Evolutionary conservation across 2,329 filamentous ascomycete species (phyloP), one percentile per base, ranked within the genome.

Genomic region (Ceratocystis diversiconidia): DNA sequence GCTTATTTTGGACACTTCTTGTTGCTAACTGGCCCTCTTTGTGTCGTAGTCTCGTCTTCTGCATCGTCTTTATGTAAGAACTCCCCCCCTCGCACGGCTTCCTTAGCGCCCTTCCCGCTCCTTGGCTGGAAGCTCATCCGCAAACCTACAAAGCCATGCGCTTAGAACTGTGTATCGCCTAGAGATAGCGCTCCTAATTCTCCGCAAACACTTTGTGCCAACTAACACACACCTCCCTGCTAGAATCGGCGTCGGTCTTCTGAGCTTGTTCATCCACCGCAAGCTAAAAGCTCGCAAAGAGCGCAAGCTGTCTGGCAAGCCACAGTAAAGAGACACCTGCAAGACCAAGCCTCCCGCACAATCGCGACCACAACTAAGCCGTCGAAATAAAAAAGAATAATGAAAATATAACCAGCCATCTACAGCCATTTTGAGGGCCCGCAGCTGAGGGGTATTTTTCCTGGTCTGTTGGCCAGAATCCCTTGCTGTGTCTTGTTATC

Each of bases 61-160:
- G 72, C 71, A 78, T 78, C 64, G 73, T 78, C 69, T 74, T 73
- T 67, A 63, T 77, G 66, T 67, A 67, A 65, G 66, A 65, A 60
- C 52, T 59, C 19, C 19, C 17, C 44, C 22, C 28, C 36, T 30
- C 36, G 36, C 61, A 63, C 36, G 44, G 32, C 48, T 57, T 44
- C 50, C 19, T 28, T 60, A 10, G 28, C 28, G 32, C 63, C 63
- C 36, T 65, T 15, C 25, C 61, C 48, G n/a, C 15, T 52, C 22
- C 32, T 52, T 64, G 44, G 48, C 62, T 22, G n/a, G 32, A 12
- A 41, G 10, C 17, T 32, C n/a, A 59, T 41, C n/a, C 41, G 55
- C 50, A 55, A 55, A 15, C 5, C 15, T 15, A 30, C 22, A 55
- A 22, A 5, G 12, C 12, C 22, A 6, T 28, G 19, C 12, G 22